Base-by-base conservation (phyloP, 768 basidiomycete genomes). In the Leucocoprinus sp. region DNA sequence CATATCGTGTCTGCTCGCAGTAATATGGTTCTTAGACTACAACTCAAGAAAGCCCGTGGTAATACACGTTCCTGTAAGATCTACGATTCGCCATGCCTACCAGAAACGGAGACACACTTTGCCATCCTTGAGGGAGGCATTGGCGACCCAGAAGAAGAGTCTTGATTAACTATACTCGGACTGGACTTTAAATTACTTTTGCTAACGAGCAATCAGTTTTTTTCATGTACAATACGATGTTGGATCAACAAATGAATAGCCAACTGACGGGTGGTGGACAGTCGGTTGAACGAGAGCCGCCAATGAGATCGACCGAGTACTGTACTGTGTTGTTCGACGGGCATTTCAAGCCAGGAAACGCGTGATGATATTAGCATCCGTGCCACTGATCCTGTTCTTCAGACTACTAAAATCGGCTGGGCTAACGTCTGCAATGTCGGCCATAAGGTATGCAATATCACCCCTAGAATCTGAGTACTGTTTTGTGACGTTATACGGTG, bases 401-500 rank as follows among this genome's bases (percentile, higher is more conserved):
- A 98, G 72, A 55, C 69, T 78, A 57, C 78, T 80, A 53, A 95
- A 71, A 58, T 96, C 89, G 44, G 71, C 68, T 49, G 78, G 75
- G 59, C 86, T 88, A 54, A 97, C 93, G 52, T 90, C 78, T 17
- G 88, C 82, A 53, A 99, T 97, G 63, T 99, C 96, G 9, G 93
- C 93, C 81, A 99, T 85, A 52, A 99, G 76, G 64, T 98, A 98
- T 19, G 93, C 92, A 40, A 91, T 66, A 42, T 91, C 89, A 50
- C 86, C 87, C 68, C 91, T 91, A 37, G 90, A 92, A 60, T 99
- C 96, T n/a, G 95, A 93, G 66, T 84, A 97, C 67, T 98, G 96
- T 71, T 98, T 98, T 68, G 95, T 93, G 61, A 99, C 93, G 65
- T 99, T 98, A 75, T 93, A 92, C 29, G 90, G 84, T 39, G 87